Evolutionary conservation across 2,329 filamentous ascomycete genomes (phyloP), one percentile per base, ranked within the genome.

Genomic region (Colletotrichum truncatum): DNA sequence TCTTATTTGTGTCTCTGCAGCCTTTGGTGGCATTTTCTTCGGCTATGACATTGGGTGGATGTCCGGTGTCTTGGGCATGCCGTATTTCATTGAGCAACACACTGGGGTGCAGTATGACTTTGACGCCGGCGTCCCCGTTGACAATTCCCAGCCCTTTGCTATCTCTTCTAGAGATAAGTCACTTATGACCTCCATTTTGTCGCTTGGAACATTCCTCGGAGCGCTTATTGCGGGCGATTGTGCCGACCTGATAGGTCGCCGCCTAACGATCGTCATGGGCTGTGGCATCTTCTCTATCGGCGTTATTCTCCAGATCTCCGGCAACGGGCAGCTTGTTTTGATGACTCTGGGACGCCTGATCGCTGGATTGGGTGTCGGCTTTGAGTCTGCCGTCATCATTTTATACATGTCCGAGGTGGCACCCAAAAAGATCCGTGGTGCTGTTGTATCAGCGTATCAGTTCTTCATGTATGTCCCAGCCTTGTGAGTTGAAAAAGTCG

Each of bases 381-480:
- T 91, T 74, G 88, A 89, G 65, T 90, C 87, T 3, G 87, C 89
- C 67, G 86, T 89, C 67, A 87, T 91, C 74, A 89, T 91, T 70
- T 79, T 91, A 59, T 91, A 92, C 82, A 92, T 93, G 89, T 89
- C 87, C 46, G 90, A 82, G 70, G 81, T 81, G 66, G 79, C 80
- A 30, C 87, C 88, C 32, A 84, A 82, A 75, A 89, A 87, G 73
- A 86, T 93, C 63, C 88, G 91, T 73, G 91, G 91, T 72, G 89
- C 90, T 57, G 83, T 93, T 66, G 90, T 94, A 9, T 87, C 89
- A 2, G 90, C 89, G 3, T 93, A 93, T 78, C 91, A 93, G 77
- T 93, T 93, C 81, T 91, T 87, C 76, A 90, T 93, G 38, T 41
- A 16, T 9, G 38, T 41, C 10, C 8, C n/a, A 9, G 14, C 11